Evolutionary conservation across 1,284 basidiomycete genomes (phyloP).

Genomic region (Apiotrichum sp.): DNA sequence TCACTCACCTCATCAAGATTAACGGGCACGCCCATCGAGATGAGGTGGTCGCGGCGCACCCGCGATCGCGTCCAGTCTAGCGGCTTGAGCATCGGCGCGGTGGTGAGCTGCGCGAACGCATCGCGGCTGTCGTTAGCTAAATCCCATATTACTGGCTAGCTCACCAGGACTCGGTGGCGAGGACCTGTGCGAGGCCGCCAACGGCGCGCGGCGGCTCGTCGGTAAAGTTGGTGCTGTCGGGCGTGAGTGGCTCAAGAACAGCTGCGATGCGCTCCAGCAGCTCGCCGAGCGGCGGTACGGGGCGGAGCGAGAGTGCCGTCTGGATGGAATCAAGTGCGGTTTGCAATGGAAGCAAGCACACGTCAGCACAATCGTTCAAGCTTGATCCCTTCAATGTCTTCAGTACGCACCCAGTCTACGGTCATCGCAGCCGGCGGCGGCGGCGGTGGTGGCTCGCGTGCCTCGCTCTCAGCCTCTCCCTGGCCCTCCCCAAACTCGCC

Average conservation of each 20-base stretch:
- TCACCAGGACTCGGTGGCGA: constrained; percentile 62
- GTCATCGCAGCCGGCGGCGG: constrained; percentile 50
- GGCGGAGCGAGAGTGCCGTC: constrained; percentile 61
- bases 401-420: background rate
- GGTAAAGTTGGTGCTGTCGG: constrained; percentile 52
- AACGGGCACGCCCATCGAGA: constrained; percentile 81
- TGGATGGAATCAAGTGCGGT: constrained; percentile 40
- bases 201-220: constrained; percentile 70
- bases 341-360: too few species aligned
- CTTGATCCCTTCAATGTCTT: too few species aligned
- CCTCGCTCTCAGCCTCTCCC: background rate
- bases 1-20: constrained; percentile 75
- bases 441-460: background rate
- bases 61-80: constrained; percentile 87
- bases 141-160: constrained; percentile 3
- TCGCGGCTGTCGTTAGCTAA: constrained; percentile 55
- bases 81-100: constrained; percentile 54
- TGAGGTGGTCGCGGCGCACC: constrained; percentile 78
- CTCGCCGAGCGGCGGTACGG: constrained; percentile 56
- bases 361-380: too few species aligned
- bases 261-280: constrained; percentile 60
- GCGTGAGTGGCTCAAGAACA: constrained; percentile 62
- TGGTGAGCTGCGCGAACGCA: constrained; percentile 59
- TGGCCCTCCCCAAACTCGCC: constrained; percentile 58
- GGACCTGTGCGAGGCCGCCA: constrained; percentile 69